Evolutionary conservation across 2,329 filamentous ascomycete genomes (phyloP).

Genomic region (Hypoxylon sp.): DNA sequence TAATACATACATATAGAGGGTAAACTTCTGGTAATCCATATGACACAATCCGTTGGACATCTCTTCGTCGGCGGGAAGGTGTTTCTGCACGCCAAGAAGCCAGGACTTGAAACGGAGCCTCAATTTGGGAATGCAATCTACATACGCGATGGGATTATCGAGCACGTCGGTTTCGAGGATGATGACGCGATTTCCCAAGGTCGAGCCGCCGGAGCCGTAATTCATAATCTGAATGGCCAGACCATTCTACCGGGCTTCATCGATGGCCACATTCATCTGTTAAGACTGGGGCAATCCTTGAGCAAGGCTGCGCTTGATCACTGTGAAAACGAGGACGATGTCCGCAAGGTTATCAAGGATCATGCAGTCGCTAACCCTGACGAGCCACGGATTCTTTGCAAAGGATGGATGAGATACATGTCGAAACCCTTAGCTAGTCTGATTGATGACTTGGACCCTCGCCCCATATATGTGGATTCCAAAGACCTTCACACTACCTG

Average conservation of each 20-base stretch:
- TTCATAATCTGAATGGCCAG: conserved; percentile 50
- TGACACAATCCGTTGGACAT: conserved; percentile 27
- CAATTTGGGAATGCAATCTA: conserved; percentile 42
- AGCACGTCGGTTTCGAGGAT: conserved; percentile 42
- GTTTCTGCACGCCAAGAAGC: conserved; percentile 37
- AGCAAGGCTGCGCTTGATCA: conserved; percentile 65
- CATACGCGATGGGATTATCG: conserved; percentile 36
- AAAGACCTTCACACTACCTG: conserved; percentile 71
- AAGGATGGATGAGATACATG: conserved; percentile 67
- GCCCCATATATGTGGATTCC: conserved; percentile 70
- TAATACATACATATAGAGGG: neutral
- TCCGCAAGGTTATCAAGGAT: conserved; percentile 61
- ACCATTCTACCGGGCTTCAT: conserved; percentile 70
- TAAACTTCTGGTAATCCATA: neutral
- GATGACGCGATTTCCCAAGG: conserved; percentile 34
- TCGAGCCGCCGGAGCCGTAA: conserved; percentile 31
- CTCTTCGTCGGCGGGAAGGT: conserved; percentile 43
- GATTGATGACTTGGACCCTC: conserved; percentile 67
- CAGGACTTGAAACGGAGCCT: conserved; percentile 40
- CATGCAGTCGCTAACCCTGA: conserved; percentile 65
- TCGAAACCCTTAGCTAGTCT: conserved; percentile 63
- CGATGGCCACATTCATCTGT: conserved; percentile 71
- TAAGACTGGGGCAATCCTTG: conserved; percentile 68
- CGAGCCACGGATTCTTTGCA: conserved; percentile 66
- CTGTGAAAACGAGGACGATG: conserved; percentile 66